Evolutionary conservation across 2,329 filamentous ascomycete species (phyloP), one percentile per base, ranked within the genome.

Genomic region (Trichoderma arundinaceum): DNA sequence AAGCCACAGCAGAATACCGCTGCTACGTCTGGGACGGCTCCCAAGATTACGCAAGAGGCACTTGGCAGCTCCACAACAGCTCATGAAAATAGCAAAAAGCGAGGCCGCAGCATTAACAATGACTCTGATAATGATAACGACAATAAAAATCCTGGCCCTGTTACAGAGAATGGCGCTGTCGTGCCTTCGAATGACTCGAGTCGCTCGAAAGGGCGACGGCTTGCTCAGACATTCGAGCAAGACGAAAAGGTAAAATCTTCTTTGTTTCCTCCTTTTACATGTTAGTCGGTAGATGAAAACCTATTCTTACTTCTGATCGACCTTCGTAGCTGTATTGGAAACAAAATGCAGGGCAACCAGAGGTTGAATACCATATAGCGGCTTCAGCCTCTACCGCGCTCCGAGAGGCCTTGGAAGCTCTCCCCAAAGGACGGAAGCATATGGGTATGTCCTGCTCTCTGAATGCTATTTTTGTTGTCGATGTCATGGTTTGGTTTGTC

Each of bases 51-150:
- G 8, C 19, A 17, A 22, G 38, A 19, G 10, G 35, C 35, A 12
- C 6, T 22, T 4, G 39, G 17, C 28, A 63, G 2, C 35, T 7
- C 60, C 12, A 15, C 33, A 15, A 17, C 17, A 33, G 10, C 17
- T 4, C 39, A 57, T 15, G 41, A n/a, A n/a, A 17, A 10, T 17
- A 51, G 35, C 7, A 49, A 17, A 28, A 65, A 67, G 28, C 41
- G 62, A 4, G 15, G 28, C n/a, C 56, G 32, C 3, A 22, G 28
- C 35, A 28, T n/a, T 19, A 17, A 32, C 39, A 67, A 6, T 12
- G 28, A 28, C 15, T 41, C 33, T n/a, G 44, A 49, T 15, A 54
- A 19, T 13, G 38, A 41, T 8, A 22, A 13, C 2, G 49, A 49
- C 0, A 38, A 39, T 1, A 7, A 19, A 41, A 28, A 13, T 1